Evolutionary conservation across 2,329 filamentous ascomycete species (phyloP), one percentile per base, ranked within the genome.

Genomic region (Botryosphaeria dothidea): DNA sequence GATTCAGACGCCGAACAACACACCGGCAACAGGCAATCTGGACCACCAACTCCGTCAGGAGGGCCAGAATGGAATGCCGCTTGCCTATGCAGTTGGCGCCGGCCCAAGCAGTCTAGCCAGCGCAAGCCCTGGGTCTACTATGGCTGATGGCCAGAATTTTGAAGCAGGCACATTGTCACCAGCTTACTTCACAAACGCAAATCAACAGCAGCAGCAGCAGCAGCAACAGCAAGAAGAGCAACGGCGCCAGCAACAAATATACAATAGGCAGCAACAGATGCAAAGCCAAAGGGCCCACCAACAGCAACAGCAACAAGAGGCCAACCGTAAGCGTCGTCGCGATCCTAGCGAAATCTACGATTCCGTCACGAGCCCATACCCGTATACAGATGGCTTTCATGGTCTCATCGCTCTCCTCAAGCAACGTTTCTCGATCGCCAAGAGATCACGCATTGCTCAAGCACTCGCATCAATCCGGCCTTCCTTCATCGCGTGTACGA

Each of bases 331-430:
- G 72, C 82, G 84, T 38, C 82, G 84, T 58, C 83, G 85, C 43
- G 92, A 97, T 73, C 90, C 93, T 4, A 93, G 92, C 0, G 86
- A 87, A 56, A 92, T 98, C 64, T 99, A 98, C 77, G 89, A 93
- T 67, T 90, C 88, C 45, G 92, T 99, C 72, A 93, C 91, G 67
- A 90, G 95, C 72, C 93, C 95, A 4, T 97, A 98, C 74, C 89
- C 92, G 9, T 98, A 98, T 73, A 93, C 93, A 0, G 87, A 87
- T 48, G 92, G 92, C 21, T 98, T 97, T 76, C 95, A 99, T 78
- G 91, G 90, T 68, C 86, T 98, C 68, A 92, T 93, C 48, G 88
- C 88, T 8, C 89, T 93, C 67, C 84, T 97, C 38, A 87, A 92
- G 74, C 87, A 88, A 57, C 90, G 93, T 21, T 93, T 96, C 71